phyloP scores from a whole-genome alignment of 176 grass and related monocot genomes.

The Secale cereale region DNA sequence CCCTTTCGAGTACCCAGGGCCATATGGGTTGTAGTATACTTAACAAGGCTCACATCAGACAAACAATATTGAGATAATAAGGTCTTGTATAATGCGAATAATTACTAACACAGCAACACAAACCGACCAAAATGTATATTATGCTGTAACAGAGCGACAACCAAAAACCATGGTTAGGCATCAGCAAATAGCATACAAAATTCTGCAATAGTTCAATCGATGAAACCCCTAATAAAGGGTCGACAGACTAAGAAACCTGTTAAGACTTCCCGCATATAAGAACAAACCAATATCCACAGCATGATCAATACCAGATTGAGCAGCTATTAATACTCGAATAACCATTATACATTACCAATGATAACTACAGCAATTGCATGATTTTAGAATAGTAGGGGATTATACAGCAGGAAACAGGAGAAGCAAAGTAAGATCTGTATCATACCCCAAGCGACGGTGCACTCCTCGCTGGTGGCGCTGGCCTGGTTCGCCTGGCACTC shows the following conservation, averaged over 20 bases:
- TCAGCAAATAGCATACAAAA: background rate
- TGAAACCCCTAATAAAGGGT: background rate
- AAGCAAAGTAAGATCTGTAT: background rate
- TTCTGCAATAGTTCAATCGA: background rate
- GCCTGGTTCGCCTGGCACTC: constrained; percentile 99
- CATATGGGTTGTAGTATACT: background rate
- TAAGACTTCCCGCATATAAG: background rate
- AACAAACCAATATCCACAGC: background rate
- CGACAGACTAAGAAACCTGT: background rate
- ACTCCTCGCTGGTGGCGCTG: constrained; percentile 94
- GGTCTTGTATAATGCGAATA: background rate
- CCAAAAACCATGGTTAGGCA: background rate
- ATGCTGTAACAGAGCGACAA: background rate
- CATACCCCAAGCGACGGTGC: constrained; percentile 98
- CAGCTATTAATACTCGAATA: background rate
- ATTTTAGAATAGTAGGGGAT: background rate
- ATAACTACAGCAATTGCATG: background rate
- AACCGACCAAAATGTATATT: background rate
- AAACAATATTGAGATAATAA: background rate
- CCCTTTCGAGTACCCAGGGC: background rate
- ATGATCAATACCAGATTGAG: background rate
- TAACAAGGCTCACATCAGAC: background rate
- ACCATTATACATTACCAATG: background rate
- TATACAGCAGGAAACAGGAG: background rate
- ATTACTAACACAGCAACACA: background rate